A percentile compares a stretch with the other conserved stretches of the same genome.
Evolutionary conservation across 164 flowering plant species (phyloP).

Genomic region (Tetracentron sinense): DNA sequence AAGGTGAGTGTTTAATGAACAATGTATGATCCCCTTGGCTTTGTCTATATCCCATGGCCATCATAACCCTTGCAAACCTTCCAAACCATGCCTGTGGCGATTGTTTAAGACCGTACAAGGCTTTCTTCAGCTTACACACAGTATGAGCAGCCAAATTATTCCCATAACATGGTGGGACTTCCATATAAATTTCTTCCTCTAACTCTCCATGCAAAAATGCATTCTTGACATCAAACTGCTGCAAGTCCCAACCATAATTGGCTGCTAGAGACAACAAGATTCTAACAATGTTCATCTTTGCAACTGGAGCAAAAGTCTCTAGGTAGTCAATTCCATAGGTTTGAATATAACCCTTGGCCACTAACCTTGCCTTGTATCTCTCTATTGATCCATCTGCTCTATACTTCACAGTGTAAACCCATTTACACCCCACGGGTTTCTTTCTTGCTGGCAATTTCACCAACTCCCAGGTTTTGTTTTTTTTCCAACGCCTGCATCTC

Average conservation of each 20-base stretch:
- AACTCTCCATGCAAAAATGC: background rate
- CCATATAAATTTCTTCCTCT: background rate
- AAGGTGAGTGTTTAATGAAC: background rate
- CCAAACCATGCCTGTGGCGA: background rate
- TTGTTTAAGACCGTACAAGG: no score
- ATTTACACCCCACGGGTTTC: background rate
- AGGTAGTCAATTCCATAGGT: background rate
- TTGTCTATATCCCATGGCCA: background rate
- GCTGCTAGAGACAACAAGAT: background rate
- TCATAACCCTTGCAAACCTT: background rate
- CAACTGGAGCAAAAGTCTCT: background rate
- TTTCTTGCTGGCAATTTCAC: background rate
- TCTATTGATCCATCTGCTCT: background rate
- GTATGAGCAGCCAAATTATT: background rate
- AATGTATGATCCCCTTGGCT: background rate
- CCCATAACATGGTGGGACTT: background rate
- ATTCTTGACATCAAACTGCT: background rate
- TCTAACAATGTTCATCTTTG: background rate
- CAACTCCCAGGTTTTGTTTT: constrained; percentile 11
- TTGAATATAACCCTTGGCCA: background rate
- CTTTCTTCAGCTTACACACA: background rate
- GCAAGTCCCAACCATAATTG: background rate
- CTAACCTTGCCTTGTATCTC: background rate
- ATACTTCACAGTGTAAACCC: background rate
- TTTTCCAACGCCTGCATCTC: constrained; percentile 7